Evolutionary conservation across 805 yeast genomes (phyloP).

Genomic region (Jamesozyma jinghongensis): DNA sequence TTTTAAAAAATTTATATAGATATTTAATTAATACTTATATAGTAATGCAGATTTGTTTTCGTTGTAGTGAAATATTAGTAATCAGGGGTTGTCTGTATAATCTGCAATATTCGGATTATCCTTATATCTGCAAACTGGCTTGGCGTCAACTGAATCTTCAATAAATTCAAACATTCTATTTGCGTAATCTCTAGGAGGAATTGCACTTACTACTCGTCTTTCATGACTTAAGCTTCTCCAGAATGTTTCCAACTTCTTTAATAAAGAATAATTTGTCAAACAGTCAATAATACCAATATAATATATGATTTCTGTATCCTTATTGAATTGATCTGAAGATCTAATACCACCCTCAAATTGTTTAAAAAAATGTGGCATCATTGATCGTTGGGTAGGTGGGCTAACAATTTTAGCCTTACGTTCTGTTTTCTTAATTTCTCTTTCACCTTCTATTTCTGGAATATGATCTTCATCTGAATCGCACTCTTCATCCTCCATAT

Average conservation of each 20-base stretch:
- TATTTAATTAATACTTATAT: not conserved
- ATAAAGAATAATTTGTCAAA: constrained; percentile 65
- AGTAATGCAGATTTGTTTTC: not conserved
- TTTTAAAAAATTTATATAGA: not conserved
- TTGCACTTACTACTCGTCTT: constrained; percentile 67
- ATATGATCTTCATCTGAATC: not conserved
- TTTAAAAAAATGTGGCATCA: constrained; percentile 42
- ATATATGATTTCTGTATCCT: constrained; percentile 60
- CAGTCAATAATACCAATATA: constrained; percentile 93
- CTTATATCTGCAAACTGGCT: not conserved
- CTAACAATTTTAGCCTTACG: not conserved
- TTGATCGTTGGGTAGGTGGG: not conserved
- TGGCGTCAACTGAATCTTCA: constrained; percentile 30
- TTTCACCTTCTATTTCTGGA: not conserved
- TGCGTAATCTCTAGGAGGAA: constrained; percentile 88
- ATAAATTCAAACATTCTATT: constrained; percentile 74
- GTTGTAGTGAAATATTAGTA: not conserved
- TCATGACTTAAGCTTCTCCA: constrained; percentile 75
- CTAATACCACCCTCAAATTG: constrained; percentile 78
- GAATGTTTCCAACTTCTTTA: constrained; percentile 67
- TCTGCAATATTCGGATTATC: constrained; percentile 14
- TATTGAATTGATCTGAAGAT: constrained; percentile 45
- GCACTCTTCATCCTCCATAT: not conserved
- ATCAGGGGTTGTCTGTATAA: constrained; percentile 12
- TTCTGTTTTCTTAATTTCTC: not conserved